A percentile compares a stretch with the other conserved stretches of the same genome.
Evolutionary conservation across 139 green algal genomes (phyloP).

Genomic region (Picocystis salinarum): DNA sequence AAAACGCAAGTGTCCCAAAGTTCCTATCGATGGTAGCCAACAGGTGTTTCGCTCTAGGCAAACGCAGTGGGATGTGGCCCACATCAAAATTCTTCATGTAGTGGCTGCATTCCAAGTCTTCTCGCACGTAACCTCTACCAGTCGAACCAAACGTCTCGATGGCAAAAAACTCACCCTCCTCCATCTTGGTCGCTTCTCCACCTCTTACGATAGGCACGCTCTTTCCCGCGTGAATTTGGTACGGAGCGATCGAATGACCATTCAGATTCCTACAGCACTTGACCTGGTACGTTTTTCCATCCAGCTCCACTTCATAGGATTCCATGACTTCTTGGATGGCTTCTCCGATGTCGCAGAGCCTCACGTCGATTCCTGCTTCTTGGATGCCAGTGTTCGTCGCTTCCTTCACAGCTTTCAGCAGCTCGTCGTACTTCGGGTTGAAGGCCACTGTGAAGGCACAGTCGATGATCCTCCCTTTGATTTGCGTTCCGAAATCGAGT

Average conservation of each 20-base stretch:
- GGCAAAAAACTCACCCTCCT: conserved; percentile 98
- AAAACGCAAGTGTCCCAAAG: conserved; percentile 98
- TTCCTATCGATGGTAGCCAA: conserved; percentile 84
- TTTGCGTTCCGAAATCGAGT: conserved; percentile 54
- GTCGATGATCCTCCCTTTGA: conserved; percentile 88
- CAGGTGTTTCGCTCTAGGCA: conserved; percentile 82
- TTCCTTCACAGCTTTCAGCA: conserved; percentile 73
- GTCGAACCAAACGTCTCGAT: conserved; percentile 98
- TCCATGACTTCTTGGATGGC: conserved; percentile 72
- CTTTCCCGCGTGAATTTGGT: conserved; percentile 89
- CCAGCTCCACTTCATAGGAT: conserved; percentile 85
- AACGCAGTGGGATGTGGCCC: conserved; percentile 69
- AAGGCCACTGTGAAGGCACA: conserved; percentile 87
- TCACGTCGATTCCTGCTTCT: conserved; percentile 79
- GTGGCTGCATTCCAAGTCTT: conserved; percentile 93
- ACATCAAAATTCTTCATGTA: conserved; percentile 97
- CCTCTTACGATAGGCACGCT: conserved; percentile 62
- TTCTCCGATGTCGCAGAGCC: conserved; percentile 85
- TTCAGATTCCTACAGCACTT: conserved; percentile 88
- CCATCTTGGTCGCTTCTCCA: conserved; percentile 79
- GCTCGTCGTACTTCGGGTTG: conserved; percentile 72
- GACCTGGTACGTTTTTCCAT: conserved; percentile 71
- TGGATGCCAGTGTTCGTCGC: conserved; percentile 80
- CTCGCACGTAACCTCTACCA: conserved; percentile 68
- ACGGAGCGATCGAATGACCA: conserved; percentile 86